Percentiles rank a stretch among this genome's conserved stretches.
Evolutionary conservation across 2,329 filamentous ascomycete genomes (phyloP).

Genomic region (Chaetomium olivaceum): DNA sequence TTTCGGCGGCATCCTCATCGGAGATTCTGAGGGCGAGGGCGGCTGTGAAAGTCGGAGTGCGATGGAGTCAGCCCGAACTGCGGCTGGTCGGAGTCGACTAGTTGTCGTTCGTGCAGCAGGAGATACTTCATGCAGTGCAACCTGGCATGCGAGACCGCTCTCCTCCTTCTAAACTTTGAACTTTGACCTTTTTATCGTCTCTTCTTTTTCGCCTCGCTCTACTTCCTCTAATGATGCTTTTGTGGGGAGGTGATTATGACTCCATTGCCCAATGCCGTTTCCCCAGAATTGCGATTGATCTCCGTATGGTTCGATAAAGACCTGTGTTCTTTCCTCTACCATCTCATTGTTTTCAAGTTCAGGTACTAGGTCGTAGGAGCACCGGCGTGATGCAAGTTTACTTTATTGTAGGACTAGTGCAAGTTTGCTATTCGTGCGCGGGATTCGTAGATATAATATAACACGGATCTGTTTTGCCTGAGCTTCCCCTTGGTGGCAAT

Average conservation of each 20-base stretch:
- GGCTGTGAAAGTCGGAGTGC: neutral
- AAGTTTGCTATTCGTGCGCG: neutral
- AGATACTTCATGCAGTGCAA: constrained; percentile 11
- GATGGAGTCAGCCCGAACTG: neutral
- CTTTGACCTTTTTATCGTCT: neutral
- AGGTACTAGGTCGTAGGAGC: no score
- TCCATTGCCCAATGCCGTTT: neutral
- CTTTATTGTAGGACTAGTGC: constrained; percentile 34
- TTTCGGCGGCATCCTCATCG: neutral
- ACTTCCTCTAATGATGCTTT: no score
- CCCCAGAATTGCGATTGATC: no score
- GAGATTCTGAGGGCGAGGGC: neutral
- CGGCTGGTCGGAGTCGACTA: neutral
- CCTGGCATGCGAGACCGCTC: neutral
- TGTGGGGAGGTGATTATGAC: no score
- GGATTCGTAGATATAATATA: neutral
- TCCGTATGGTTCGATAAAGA: no score
- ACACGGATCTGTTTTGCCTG: neutral
- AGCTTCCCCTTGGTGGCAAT: no score
- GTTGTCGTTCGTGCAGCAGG: neutral
- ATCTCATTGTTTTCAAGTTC: neutral
- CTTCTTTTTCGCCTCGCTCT: neutral
- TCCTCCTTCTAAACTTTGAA: neutral
- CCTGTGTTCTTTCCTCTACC: neutral
- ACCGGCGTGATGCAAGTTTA: no score